These are phyloP conservation scores for Lipomyces starkeyi DNA, from an alignment of 805 yeast species.

Conservation along the genomic window DNA sequence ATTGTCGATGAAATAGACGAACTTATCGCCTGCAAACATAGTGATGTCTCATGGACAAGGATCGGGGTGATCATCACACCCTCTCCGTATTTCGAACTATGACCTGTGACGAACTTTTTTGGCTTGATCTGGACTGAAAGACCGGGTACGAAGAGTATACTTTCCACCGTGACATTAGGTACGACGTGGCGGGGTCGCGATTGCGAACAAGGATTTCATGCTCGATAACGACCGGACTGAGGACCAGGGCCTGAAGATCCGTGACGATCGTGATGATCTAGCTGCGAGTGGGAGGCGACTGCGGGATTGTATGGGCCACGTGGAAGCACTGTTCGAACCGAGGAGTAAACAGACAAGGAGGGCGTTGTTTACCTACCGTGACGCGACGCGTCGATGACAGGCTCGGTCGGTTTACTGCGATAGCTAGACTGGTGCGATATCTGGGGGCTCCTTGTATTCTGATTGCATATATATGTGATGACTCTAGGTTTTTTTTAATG, in stretches of 20 bases:
- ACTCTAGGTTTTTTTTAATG: not conserved
- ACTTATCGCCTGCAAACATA: too few species aligned
- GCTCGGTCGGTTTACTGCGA: not conserved
- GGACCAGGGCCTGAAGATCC: not conserved
- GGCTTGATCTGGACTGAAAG: not conserved
- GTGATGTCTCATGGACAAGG: not conserved
- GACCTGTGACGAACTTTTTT: not conserved
- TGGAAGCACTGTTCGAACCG: conserved; percentile 1
- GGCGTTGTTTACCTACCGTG: not conserved
- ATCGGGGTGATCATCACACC: not conserved
- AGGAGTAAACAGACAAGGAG: not conserved
- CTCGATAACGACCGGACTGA: not conserved
- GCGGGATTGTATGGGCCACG: not conserved
- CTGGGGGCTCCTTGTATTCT: not conserved
- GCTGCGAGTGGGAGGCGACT: not conserved
- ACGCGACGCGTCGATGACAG: not conserved
- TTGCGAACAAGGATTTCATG: not conserved
- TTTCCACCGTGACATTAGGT: not conserved
- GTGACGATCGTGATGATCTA: conserved; percentile 2
- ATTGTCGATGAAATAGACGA: too few species aligned
- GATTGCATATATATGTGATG: too few species aligned
- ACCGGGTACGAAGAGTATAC: not conserved
- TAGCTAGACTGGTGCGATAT: too few species aligned
- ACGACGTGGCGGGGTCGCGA: not conserved
- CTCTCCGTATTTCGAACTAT: not conserved